Evolutionary conservation across 116 monocot species (phyloP).

Genomic region (Zostera marina): DNA sequence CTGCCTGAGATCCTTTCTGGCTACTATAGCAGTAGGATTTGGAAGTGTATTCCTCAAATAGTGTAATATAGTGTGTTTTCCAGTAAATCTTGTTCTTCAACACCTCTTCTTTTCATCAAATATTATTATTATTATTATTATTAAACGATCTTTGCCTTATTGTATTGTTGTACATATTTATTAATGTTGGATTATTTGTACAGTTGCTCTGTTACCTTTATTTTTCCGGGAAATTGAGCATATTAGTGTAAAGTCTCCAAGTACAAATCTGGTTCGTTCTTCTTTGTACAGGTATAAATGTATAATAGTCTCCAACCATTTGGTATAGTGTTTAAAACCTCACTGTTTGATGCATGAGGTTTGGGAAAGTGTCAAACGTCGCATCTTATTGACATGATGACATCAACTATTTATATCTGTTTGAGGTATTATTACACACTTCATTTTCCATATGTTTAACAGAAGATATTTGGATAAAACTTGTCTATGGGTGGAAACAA

Average conservation of each 20-base stretch:
- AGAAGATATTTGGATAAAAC: constrained; percentile 54
- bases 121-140: constrained; percentile 1
- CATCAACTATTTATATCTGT: neutral
- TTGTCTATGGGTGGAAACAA: constrained; percentile 57
- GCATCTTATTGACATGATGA: neutral
- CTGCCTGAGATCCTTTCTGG: too few relatives aligned
- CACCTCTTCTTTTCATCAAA: neutral
- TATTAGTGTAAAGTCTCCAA: constrained; percentile 41
- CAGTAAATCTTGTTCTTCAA: neutral
- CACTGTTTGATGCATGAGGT: neutral
- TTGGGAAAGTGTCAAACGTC: neutral
- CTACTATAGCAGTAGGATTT: too few relatives aligned
- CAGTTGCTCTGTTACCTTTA: constrained; percentile 83
- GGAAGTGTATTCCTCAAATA: too few relatives aligned
- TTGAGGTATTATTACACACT: neutral
- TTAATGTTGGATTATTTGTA: neutral
- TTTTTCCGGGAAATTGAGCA: constrained; percentile 60
- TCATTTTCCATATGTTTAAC: neutral
- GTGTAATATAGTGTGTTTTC: too few relatives aligned
- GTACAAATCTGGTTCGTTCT: constrained; percentile 40
- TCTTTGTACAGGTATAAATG: constrained; percentile 52
- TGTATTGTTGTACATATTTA: neutral
- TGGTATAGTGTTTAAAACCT: neutral
- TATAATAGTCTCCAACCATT: neutral
- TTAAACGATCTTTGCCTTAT: neutral